Percentiles rank a stretch among this genome's conserved stretches.
Conservation (phyloP, 2,329 filamentous ascomycete genomes). For the Diplodia seriata region DNA sequence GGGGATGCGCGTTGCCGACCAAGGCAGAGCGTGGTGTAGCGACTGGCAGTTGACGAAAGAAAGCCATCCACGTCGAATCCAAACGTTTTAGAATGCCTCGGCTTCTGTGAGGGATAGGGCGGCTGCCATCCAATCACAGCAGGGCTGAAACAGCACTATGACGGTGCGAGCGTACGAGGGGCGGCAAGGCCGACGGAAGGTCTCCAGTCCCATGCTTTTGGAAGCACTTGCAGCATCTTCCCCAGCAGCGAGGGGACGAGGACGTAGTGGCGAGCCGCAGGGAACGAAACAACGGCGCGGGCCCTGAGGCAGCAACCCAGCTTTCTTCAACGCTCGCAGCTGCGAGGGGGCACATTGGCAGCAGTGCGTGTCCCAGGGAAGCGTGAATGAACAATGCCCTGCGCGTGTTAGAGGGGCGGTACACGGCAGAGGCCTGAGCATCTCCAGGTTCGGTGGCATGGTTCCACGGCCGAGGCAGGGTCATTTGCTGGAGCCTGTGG, state of each 20-base stretch:
- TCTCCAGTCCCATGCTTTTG: conserved; percentile 16
- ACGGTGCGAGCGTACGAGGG: conserved; percentile 5
- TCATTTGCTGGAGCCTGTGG: not conserved
- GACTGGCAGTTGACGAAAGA: conserved; percentile 8
- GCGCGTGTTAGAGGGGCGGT: conserved; percentile 7
- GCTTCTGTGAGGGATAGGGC: conserved; percentile 28
- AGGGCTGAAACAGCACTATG: conserved; percentile 10
- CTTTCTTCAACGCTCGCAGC: conserved; percentile 1
- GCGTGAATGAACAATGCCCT: conserved; percentile 12
- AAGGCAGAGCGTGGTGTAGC: conserved; percentile 1
- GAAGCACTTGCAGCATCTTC: conserved; percentile 4
- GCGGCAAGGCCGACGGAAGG: conserved; percentile 20
- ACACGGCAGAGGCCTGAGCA: conserved; percentile 5
- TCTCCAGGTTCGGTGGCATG: conserved; percentile 5
- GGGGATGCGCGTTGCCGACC: not conserved
- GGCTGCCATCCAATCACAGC: conserved; percentile 2
- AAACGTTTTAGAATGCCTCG: conserved; percentile 25
- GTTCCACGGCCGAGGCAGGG: conserved; percentile 21
- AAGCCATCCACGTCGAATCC: conserved; percentile 13
- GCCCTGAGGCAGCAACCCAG: not conserved
- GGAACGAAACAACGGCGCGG: conserved; percentile 7
- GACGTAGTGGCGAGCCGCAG: conserved; percentile 7
- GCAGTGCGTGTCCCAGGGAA: conserved; percentile 1
- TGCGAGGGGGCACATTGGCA: conserved; percentile 9
- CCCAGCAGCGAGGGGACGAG: conserved; percentile 11